Base-by-base conservation (phyloP, 2,329 filamentous ascomycete species). In the Microdochium nivale region DNA sequence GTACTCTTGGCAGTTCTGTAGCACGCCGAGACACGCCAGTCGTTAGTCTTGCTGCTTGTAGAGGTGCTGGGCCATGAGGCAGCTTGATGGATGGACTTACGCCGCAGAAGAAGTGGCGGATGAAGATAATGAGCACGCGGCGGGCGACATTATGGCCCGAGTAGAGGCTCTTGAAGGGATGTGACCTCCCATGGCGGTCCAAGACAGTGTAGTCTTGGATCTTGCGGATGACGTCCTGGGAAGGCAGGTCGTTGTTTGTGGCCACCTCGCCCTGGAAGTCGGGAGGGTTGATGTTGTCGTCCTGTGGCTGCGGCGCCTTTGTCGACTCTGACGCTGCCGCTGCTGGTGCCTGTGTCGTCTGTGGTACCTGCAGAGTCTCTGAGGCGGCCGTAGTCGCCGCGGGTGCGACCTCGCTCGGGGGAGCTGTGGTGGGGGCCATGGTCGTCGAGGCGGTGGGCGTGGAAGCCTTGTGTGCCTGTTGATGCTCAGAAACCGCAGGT, bases 21-120 rank as follows among this genome's bases (percentile, higher is more conserved):
- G 27, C 9, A 49, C 30, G 16, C 21, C 35, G 44, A 27, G 10
- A 25, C 13, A 23, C 46, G n/a, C 23, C 37, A 46, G 23, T 19
- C 10, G 24, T 23, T n/a, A 49, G n/a, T 35, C 21, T 49, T 25
- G 11, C 46, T n/a, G 8, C 24, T 21, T 30, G 30, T 4, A 11
- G 9, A 25, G 16, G 21, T 43, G 14, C 51, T n/a, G n/a, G n/a
- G n/a, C n/a, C n/a, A n/a, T n/a, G n/a, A n/a, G n/a, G n/a, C n/a
- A n/a, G n/a, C n/a, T n/a, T n/a, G n/a, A n/a, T 46, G 33, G 30
- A 30, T 8, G 47, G 43, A 76, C 84, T 66, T 75, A 88, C 86
- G 33, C 86, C 86, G 63, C 87, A 90, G 74, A 88, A 90, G 68
- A 90, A 91, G 69, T 90, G 87, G 46, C 87, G 78, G 52, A 91